Percentiles rank a stretch among this genome's conserved stretches.
phyloP scores from a whole-genome alignment of 2,329 filamentous ascomycete species.

The Fusarium hainanense region DNA sequence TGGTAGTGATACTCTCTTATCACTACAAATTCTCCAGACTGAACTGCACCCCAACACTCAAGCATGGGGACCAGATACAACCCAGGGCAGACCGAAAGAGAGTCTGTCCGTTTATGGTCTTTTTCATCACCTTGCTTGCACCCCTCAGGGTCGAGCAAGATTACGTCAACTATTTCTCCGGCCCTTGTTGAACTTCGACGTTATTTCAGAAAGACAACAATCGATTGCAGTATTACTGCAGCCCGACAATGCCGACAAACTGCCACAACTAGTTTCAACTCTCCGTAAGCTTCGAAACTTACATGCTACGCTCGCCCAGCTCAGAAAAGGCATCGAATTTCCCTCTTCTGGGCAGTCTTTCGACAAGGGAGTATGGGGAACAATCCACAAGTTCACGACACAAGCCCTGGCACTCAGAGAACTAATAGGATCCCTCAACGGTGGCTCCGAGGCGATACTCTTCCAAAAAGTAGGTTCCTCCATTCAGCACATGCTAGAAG shows the following conservation, averaged over 20 bases:
- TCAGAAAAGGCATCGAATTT: conserved; percentile 80
- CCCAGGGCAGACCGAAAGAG: conserved; percentile 75
- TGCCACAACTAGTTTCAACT: conserved; percentile 67
- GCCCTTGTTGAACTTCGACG: conserved; percentile 74
- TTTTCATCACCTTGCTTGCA: conserved; percentile 79
- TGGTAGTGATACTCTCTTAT: conserved; percentile 81
- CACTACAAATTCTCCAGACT: conserved; percentile 85
- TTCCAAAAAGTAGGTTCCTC: conserved; percentile 57
- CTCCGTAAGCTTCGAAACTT: conserved; percentile 82
- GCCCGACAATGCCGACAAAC: conserved; percentile 70
- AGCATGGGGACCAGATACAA: conserved; percentile 67
- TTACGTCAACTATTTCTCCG: conserved; percentile 86
- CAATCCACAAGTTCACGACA: conserved; percentile 76
- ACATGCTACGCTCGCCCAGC: conserved; percentile 71
- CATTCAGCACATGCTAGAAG: background rate
- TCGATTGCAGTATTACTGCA: conserved; percentile 75
- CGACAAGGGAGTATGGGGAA: conserved; percentile 77
- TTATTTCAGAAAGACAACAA: conserved; percentile 78
- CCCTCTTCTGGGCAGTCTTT: conserved; percentile 62
- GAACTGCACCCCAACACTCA: conserved; percentile 87
- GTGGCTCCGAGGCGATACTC: conserved; percentile 31
- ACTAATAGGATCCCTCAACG: conserved; percentile 54
- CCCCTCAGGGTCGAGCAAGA: conserved; percentile 78
- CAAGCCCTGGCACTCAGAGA: conserved; percentile 77
- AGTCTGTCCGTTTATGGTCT: conserved; percentile 85